Base-by-base conservation (phyloP, 2,329 filamentous ascomycete genomes). In the Fusarium austroafricanum region DNA sequence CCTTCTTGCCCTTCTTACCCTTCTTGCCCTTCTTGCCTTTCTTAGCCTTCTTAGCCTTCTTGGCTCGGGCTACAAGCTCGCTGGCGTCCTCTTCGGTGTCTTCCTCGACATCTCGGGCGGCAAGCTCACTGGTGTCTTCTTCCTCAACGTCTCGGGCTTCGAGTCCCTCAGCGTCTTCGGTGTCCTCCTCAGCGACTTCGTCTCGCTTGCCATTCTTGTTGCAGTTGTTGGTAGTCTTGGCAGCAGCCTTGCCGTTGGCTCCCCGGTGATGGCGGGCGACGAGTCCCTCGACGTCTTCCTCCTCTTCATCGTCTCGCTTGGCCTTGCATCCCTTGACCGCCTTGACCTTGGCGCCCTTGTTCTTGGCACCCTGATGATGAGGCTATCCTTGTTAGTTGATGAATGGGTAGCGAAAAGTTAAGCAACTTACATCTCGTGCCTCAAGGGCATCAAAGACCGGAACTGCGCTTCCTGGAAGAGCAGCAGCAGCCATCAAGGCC, bases 401-500 rank as follows among this genome's bases (percentile, higher is more conserved):
- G 4, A 3, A 2, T 11, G 2, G 10, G 2, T 5, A 15, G 8
- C 7, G 2, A 0, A 12, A 2, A 0, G 5, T 5, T 1, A 6
- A 9, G 4, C 3, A 6, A 18, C 62, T 51, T 23, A 65, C 62
- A 17, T 38, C 26, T n/a, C 61, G 49, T 2, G 40, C 33, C 37
- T 61, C 61, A 10, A 61, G 18, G 28, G 14, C 39, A 15, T 49
- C 51, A 9, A 66, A 49, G 12, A 65, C 28, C 0, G 62, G 62
- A 1, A 61, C 55, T 17, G 55, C 62, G 23, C 39, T 28, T 12
- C 2, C 62, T 29, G 62, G 61, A 9, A 65, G 44, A 26, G 62
- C 61, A 11, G 54, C 61, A 28, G 44, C 28, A 23, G 55, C 61
- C 39, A 65, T 60, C 44, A 65, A 8, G 2, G 55, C 39, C 62